Percentiles rank a stretch among this genome's conserved stretches.
Evolutionary conservation across 225 moss, liverwort and hornwort species (phyloP).

Genomic region (Marchantia paleacea): DNA sequence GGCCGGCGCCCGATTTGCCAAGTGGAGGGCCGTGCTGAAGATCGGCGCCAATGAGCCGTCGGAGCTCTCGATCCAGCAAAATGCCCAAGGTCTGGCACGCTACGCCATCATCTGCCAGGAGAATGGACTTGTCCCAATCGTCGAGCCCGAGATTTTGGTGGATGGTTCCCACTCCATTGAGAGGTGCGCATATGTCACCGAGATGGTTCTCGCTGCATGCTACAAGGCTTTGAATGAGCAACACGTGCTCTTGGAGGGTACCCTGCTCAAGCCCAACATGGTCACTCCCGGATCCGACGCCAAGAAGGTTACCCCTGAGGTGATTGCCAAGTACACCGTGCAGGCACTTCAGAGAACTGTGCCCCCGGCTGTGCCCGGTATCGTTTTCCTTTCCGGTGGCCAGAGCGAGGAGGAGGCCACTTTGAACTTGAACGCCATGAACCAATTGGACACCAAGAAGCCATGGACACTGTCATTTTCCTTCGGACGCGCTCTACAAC

Average conservation of each 20-base stretch:
- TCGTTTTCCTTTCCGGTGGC: constrained; percentile 47
- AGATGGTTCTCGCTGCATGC: constrained; percentile 42
- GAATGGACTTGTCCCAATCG: constrained; percentile 51
- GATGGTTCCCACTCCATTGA: constrained; percentile 41
- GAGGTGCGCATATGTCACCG: constrained; percentile 44
- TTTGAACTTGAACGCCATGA: constrained; percentile 49
- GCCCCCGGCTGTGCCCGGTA: constrained; percentile 45
- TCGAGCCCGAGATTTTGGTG: constrained; percentile 49
- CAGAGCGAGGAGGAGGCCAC: constrained; percentile 53
- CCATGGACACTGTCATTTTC: constrained; percentile 53
- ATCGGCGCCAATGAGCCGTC: constrained; percentile 42
- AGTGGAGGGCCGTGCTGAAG: constrained; percentile 52
- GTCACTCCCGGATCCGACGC: constrained; percentile 46
- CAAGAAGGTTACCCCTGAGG: constrained; percentile 33
- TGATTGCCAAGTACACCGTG: constrained; percentile 45
- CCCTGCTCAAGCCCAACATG: constrained; percentile 51
- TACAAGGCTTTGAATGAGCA: constrained; percentile 55
- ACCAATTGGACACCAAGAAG: constrained; percentile 35
- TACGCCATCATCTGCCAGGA: constrained; percentile 54
- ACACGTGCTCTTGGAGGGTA: constrained; percentile 47
- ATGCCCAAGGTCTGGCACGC: constrained; percentile 49
- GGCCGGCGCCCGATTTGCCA: constrained; percentile 48
- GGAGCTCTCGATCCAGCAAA: constrained; percentile 50
- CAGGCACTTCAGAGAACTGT: constrained; percentile 49
- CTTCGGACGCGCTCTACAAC: constrained; percentile 45